Evolutionary conservation across 2,329 filamentous ascomycete species (phyloP), one percentile per base, ranked within the genome.

Genomic region (Talaromyces funiculosus): DNA sequence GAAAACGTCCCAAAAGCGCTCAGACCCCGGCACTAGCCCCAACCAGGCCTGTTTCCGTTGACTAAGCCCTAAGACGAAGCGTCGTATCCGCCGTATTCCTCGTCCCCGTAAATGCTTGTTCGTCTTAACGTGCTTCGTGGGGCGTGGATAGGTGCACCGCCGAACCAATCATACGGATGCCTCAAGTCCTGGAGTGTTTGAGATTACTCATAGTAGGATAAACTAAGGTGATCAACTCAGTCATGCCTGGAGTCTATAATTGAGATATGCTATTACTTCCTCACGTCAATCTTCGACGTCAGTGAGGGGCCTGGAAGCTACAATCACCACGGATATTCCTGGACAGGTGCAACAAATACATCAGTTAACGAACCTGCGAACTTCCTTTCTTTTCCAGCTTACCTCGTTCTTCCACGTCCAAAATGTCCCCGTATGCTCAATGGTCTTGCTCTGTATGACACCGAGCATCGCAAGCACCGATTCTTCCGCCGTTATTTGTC

Each of bases 391-490:
- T 33, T 12, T 49, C n/a, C 20, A 35, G 18, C 74, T 62, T 62
- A 81, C 80, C 69, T 80, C 76, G 57, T 81, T 77, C 64, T 84
- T 77, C 74, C 78, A 84, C 6, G 81, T 82, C 81, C 81, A 84
- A 63, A 84, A 84, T 1, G 80, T 84, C 3, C 81, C 82, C 62
- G 75, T 82, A 53, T 83, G 76, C 62, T 75, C 72, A 26, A 75
- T 74, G 26, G 71, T 73, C 68, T 80, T 84, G 64, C 73, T 78
- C 62, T 76, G 73, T 61, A 84, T 81, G 1, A 83, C 80, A 59
- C 74, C 67, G 35, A 83, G 73, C 78, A 83, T 82, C 26, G 73
- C 77, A 5, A 64, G 62, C 3, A 84, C 81, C 20, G 79, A 81
- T 66, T 82, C 76, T 57, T 79, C 72, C 0, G 80, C 72, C 3